phyloP scores from a whole-genome alignment of 306 rosid genomes.

The Senna tora region DNA sequence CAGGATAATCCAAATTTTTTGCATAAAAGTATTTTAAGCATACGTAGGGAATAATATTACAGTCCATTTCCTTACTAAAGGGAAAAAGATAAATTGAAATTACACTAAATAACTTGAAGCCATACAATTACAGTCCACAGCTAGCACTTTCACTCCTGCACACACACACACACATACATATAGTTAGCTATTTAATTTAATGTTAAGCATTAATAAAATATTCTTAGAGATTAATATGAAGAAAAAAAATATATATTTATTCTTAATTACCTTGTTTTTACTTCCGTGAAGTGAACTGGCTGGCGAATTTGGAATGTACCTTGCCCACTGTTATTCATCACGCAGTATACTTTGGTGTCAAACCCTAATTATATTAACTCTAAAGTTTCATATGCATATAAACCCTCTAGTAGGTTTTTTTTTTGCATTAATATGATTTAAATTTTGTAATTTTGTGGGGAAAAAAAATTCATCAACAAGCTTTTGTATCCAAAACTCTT shows the following conservation, averaged over 20 bases:
- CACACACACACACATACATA: too few species aligned
- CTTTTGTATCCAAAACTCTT: too few species aligned
- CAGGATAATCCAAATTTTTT: background rate
- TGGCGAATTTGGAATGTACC: constrained; percentile 81
- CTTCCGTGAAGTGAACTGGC: constrained; percentile 60
- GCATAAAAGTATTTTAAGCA: constrained; percentile 7
- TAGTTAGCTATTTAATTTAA: background rate
- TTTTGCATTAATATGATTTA: too few species aligned
- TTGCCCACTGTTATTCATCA: constrained; percentile 73
- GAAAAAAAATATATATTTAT: too few species aligned
- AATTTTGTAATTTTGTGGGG: too few species aligned
- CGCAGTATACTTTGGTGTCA: too few species aligned
- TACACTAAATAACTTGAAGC: background rate
- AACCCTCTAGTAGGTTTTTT: too few species aligned
- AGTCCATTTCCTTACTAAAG: constrained; percentile 21
- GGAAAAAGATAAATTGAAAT: constrained; percentile 37
- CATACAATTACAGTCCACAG: constrained; percentile 34
- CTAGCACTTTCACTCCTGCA: constrained; percentile 44
- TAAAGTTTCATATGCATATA: too few species aligned
- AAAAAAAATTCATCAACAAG: too few species aligned
- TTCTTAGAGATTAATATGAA: background rate
- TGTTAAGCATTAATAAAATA: constrained; percentile 5
- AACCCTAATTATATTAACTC: too few species aligned
- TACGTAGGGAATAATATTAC: too few species aligned
- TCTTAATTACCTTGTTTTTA: constrained; percentile 47